Base-by-base conservation (phyloP, 495 filamentous ascomycete species). In the Aspergillus leporis region DNA sequence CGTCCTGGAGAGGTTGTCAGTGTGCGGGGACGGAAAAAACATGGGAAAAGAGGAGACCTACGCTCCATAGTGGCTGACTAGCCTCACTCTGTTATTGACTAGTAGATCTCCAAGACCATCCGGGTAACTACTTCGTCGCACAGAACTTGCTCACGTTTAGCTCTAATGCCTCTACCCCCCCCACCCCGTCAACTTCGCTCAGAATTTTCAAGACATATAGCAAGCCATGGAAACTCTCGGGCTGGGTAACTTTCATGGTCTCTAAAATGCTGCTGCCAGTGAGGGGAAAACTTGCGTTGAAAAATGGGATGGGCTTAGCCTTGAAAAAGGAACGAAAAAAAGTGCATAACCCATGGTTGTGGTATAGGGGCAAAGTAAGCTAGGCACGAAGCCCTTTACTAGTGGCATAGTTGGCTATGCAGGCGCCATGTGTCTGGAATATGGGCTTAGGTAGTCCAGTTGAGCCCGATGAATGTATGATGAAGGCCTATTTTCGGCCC, bases 391-490 rank as follows among this genome's bases (percentile, higher is more conserved):
- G 62, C 0, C 62, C 70, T 40, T 70, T 70, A 45, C 72, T 73
- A 51, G 67, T 70, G 9, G 63, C 61, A 51, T 66, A 70, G 52
- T 74, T 73, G 5, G 79, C 76, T 22, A 75, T 73, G 14, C 75
- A 65, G 40, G 67, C 70, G 19, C 69, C 64, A 52, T 76, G 65
- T 9, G 68, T 69, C 0, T 74, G 61, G 51, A 69, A 66, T 5
- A 81, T 73, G 2, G 83, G 78, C 60, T 86, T 86, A 2, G 83
- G 83, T 13, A 83, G 71, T 2, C 83, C 83, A 3, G 82, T 86
- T 5, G 79, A 83, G 3, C 83, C 83, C 25, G 81, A 83, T 0
- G 80, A 84, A 63, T 85, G 83, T 51, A 80, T 62, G 19, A 85
- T 84, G 62, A 80, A 73, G 5, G 72, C 67, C 40, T 68, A 66